phyloP scores from a whole-genome alignment of 345 rosid species.

The Aquilaria malaccensis region DNA sequence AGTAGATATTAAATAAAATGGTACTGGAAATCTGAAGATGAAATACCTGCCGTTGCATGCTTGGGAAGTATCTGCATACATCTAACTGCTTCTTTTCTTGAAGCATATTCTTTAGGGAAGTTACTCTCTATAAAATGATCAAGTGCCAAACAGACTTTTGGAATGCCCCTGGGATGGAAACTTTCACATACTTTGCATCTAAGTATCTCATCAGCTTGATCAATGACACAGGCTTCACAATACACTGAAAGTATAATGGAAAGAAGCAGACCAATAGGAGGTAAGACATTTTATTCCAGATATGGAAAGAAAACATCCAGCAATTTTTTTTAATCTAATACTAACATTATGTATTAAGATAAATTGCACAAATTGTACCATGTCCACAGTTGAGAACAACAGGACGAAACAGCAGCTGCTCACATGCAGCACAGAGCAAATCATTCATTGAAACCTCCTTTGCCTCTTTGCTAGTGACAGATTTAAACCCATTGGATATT shows the following conservation, averaged over 20 bases:
- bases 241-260: conserved; percentile 35
- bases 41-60: conserved; percentile 22
- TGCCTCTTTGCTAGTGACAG: conserved; percentile 10
- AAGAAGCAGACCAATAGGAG: no score
- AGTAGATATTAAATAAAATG: not conserved
- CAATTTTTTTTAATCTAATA: no score
- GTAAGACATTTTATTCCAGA: not conserved
- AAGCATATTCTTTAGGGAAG: conserved; percentile 54
- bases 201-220: conserved; percentile 30
- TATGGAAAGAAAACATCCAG: not conserved
- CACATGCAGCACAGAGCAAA: conserved; percentile 63
- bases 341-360: no score
- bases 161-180: conserved; percentile 47
- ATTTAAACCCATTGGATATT: conserved; percentile 6
- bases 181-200: conserved; percentile 59
- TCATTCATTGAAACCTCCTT: conserved; percentile 38
- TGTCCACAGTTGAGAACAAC: conserved; percentile 83
- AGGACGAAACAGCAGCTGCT: conserved; percentile 51
- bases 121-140: conserved; percentile 49
- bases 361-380: conserved; percentile 32
- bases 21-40: not conserved
- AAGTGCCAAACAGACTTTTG: conserved; percentile 64
- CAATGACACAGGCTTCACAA: conserved; percentile 55
- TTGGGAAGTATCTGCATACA: conserved; percentile 17
- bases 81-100: conserved; percentile 33